A percentile compares a stretch with the other conserved stretches of the same genome.
Conservation (phyloP, 768 basidiomycete species). For the Porpolomopsis calyptriformis region DNA sequence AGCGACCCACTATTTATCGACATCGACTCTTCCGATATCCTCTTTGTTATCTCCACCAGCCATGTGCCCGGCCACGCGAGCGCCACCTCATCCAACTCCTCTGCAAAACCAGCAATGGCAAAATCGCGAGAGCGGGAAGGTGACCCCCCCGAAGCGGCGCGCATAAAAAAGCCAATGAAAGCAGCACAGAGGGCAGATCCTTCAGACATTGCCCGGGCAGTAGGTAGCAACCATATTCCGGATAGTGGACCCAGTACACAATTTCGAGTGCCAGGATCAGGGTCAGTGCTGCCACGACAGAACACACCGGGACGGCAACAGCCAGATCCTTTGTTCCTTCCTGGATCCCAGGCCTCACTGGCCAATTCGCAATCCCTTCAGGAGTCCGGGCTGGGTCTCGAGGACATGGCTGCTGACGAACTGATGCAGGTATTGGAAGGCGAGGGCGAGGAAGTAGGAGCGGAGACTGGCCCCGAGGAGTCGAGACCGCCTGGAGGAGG, state of each 20-base stretch:
- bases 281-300: conserved; percentile 20
- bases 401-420: conserved; percentile 54
- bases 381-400: conserved; percentile 55
- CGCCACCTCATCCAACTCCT: conserved; percentile 17
- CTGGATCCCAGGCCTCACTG: conserved; percentile 44
- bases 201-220: conserved; percentile 12
- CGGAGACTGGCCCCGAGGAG: conserved; percentile 6
- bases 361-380: conserved; percentile 42
- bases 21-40: conserved; percentile 49
- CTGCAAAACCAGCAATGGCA: no score
- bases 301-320: conserved; percentile 12
- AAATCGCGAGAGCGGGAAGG: conserved; percentile 31
- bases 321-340: conserved; percentile 35
- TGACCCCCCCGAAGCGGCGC: conserved; percentile 23
- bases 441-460: conserved; percentile 6
- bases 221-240: conserved; percentile 10
- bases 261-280: conserved; percentile 30
- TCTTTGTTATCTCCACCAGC: conserved; percentile 76
- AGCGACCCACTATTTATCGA: conserved; percentile 68
- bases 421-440: conserved; percentile 27
- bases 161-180: conserved; percentile 40
- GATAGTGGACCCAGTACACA: conserved; percentile 13
- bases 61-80: conserved; percentile 34
- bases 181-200: conserved; percentile 32
- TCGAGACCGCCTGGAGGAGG: conserved; percentile 14